Base-by-base conservation (phyloP, 805 yeast genomes). In the Ogataea henricii region DNA sequence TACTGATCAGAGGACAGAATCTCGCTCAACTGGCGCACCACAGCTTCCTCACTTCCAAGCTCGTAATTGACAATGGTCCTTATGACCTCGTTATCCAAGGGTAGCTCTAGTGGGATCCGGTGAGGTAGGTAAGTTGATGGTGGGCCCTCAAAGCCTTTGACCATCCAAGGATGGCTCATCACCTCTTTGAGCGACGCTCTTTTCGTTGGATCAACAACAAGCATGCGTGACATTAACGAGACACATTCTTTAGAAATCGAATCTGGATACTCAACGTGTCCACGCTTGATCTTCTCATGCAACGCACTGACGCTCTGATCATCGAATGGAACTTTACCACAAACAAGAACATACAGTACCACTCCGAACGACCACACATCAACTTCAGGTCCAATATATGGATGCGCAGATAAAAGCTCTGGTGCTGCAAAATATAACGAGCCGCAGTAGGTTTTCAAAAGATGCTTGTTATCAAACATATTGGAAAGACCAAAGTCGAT, bases 311-410 rank as follows among this genome's bases (percentile, higher is more conserved):
- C 96, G 56, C 88, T 83, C 60, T 89, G 95, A 64, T 94, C 98
- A 66, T 94, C 99, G 66, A 94, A 94, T 7, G 99, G 99, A 12
- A 94, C 98, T 65, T 89, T 91, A 46, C 99, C 99, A 66, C 97
- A 91, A 2, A 94, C 97, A 51, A 94, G 74, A 6, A 94, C 99
- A 63, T 89, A 94, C 43, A 94, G 70, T 0, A 94, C 98, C 26
- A 94, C 96, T 54, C 99, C 99, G 73, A 91, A 92, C 2, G 97
- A 89, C 99, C 99, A 94, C 16, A 94, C 85, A 66, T 94, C 99
- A 40, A 94, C 97, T 66, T 94, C 99, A 1, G 99, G 99, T 0
- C 99, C 99, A 30, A 79, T 74, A 61, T 94, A 94, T 1, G 97
- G 97, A 56, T 82, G 83, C 1, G 98, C 99, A 49, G 88, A 87